Evolutionary conservation across 306 rosid genomes (phyloP).

Genomic region (Vachellia collinsii): DNA sequence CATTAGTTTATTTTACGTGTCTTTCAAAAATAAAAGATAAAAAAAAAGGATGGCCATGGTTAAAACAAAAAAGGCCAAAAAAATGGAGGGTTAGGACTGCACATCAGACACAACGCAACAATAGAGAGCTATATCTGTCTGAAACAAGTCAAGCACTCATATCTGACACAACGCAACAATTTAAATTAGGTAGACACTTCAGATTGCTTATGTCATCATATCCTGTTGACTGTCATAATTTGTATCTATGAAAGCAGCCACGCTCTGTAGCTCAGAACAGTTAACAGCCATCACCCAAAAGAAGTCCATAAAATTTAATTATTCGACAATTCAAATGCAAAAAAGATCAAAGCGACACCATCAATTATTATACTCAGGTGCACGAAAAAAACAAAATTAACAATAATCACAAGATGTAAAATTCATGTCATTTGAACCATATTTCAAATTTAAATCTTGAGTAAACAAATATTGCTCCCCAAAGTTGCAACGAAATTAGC

Average conservation of each 20-base stretch:
- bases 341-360: neutral
- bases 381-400: neutral
- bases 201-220: neutral
- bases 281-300: neutral
- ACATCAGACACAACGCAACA: neutral
- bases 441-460: neutral
- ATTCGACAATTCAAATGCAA: slow-evolving; percentile 16
- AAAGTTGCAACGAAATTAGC: neutral
- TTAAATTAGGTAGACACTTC: neutral
- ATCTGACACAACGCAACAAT: neutral
- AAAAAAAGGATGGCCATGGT: neutral
- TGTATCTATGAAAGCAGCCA: neutral
- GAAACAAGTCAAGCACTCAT: neutral
- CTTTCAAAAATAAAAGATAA: neutral
- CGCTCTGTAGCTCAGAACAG: neutral
- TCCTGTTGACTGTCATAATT: neutral
- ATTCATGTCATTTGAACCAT: slow-evolving; percentile 5
- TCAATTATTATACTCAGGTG: neutral
- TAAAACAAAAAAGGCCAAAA: neutral
- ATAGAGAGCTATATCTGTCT: neutral
- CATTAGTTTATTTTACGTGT: neutral
- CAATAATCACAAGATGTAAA: neutral
- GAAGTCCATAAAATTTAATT: slow-evolving; percentile 6
- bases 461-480: neutral
- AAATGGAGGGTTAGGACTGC: neutral